Conservation (phyloP, 148 eudicot species). For the Talinum fruticosum region DNA sequence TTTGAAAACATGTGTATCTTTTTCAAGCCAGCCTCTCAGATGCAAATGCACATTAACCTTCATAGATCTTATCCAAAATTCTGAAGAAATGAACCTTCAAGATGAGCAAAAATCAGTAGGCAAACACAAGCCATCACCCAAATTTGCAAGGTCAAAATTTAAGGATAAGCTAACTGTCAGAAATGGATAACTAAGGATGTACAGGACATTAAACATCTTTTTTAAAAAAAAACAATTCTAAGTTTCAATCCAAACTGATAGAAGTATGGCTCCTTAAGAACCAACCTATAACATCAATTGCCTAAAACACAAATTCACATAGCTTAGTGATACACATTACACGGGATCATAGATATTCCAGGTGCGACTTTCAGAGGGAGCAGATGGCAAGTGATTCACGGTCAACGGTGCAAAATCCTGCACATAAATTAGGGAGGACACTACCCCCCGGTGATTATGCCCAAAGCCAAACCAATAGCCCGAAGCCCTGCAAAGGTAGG, state of each 20-base stretch:
- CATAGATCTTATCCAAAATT: background rate
- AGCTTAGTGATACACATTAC: background rate
- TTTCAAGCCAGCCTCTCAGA: background rate
- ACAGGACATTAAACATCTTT: background rate
- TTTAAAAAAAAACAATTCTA: background rate
- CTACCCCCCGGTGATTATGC: background rate
- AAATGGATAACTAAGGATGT: background rate
- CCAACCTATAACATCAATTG: background rate
- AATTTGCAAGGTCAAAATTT: too few species aligned
- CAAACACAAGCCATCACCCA: background rate
- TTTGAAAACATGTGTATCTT: too few species aligned
- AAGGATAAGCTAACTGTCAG: background rate
- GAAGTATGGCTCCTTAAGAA: constrained; percentile 4
- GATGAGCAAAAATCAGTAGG: background rate
- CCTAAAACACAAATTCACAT: background rate
- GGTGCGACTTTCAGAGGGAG: background rate
- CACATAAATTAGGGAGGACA: background rate
- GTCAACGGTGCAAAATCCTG: background rate
- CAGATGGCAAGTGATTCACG: background rate
- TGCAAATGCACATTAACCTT: too few species aligned
- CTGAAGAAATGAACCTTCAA: background rate
- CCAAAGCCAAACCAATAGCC: background rate
- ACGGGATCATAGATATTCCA: background rate
- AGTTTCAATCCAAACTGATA: background rate
- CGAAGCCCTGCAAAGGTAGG: background rate